Evolutionary conservation across 2,329 filamentous ascomycete genomes (phyloP).

Genomic region (Cordyceps farinosa): DNA sequence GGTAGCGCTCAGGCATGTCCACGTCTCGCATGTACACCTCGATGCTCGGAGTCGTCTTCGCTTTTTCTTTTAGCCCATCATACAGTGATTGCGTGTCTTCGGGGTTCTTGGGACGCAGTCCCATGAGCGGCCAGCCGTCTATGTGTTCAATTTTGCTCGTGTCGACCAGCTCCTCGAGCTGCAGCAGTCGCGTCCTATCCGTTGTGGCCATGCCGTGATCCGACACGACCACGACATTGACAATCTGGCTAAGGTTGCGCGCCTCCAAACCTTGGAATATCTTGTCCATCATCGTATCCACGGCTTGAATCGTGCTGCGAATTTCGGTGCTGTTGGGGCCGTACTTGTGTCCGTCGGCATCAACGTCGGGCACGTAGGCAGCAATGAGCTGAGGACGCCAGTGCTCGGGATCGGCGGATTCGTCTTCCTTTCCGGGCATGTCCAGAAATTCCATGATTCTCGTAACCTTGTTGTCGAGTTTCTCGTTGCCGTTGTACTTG

Average conservation of each 20-base stretch:
- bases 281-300: constrained; percentile 75
- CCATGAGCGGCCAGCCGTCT: constrained; percentile 92
- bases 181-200: constrained; percentile 72
- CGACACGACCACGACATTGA: constrained; percentile 94
- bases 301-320: constrained; percentile 68
- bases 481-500: constrained; percentile 75
- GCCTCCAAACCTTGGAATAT: constrained; percentile 73
- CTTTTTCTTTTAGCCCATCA: constrained; percentile 53
- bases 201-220: constrained; percentile 99
- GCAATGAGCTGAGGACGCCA: constrained; percentile 86
- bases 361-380: constrained; percentile 91
- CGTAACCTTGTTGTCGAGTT: constrained; percentile 69
- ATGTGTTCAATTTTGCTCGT: constrained; percentile 72
- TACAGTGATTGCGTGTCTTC: constrained; percentile 66
- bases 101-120: constrained; percentile 73
- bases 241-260: constrained; percentile 81
- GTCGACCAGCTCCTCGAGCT: constrained; percentile 86
- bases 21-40: constrained; percentile 84
- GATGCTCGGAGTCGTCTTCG: constrained; percentile 62
- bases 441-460: constrained; percentile 82
- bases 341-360: constrained; percentile 79
- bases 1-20: constrained; percentile 89
- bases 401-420: constrained; percentile 44
- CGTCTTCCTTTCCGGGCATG: constrained; percentile 66
- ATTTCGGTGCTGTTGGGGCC: constrained; percentile 96